These are phyloP conservation scores for Mortierella sp. DNA, from an alignment of 371 early-diverging fungal genomes.

Conservation along the genomic window DNA sequence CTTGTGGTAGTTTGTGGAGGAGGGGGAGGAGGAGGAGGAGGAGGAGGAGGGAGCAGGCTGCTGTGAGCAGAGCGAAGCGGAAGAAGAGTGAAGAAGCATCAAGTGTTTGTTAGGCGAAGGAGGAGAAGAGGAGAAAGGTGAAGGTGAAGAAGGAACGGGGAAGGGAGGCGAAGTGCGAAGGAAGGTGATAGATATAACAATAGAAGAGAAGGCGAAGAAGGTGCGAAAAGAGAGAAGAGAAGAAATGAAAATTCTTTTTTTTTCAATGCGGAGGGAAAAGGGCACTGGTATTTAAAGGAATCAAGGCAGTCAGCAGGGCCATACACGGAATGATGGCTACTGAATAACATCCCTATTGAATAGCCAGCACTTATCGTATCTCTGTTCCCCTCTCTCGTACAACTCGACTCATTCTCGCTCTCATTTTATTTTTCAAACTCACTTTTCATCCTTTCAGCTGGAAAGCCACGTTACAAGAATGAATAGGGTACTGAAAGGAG, in stretches of 20 bases:
- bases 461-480: background rate
- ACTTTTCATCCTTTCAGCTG: background rate
- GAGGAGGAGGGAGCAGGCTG: constrained; percentile 36
- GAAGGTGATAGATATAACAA: background rate
- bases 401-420: constrained; percentile 12
- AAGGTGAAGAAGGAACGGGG: background rate
- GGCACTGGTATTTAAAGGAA: background rate
- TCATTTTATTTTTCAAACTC: too few relatives aligned
- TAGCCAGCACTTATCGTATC: too few relatives aligned
- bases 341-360: too few relatives aligned
- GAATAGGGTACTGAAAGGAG: background rate
- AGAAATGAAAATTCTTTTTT: background rate
- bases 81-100: constrained; percentile 35
- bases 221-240: constrained; percentile 8
- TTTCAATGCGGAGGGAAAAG: background rate
- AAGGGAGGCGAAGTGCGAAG: background rate
- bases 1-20: constrained; percentile 60
- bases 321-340: background rate
- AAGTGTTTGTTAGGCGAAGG: constrained; percentile 11
- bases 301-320: background rate
- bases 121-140: background rate
- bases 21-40: constrained; percentile 25
- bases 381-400: background rate
- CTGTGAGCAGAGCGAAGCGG: constrained; percentile 43
- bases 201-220: background rate